A percentile compares a stretch with the other conserved stretches of the same genome.
These are phyloP conservation scores for Gastrodia elata DNA, from an alignment of 106 monocot genomes.

Conservation along the genomic window DNA sequence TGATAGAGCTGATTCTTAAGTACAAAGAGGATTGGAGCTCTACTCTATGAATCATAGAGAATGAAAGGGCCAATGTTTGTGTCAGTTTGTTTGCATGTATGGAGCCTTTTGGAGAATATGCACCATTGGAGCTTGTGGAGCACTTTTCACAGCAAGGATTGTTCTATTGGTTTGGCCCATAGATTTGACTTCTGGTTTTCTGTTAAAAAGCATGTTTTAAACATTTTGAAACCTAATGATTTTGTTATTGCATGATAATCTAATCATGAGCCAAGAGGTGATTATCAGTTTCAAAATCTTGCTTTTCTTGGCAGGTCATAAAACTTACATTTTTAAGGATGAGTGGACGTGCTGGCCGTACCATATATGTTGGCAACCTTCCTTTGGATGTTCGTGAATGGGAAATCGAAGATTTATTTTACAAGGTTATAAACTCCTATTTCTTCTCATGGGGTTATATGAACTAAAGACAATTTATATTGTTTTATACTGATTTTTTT, in stretches of 20 bases:
- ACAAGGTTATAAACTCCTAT: slow-evolving; percentile 47
- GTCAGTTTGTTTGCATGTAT: slow-evolving; percentile 33
- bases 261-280: not conserved
- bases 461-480: not conserved
- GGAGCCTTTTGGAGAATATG: slow-evolving; percentile 44
- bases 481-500: not conserved
- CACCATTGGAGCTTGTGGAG: slow-evolving; percentile 65
- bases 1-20: slow-evolving; percentile 29
- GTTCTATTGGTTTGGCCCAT: slow-evolving; percentile 50
- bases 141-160: slow-evolving; percentile 39
- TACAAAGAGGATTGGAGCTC: slow-evolving; percentile 35
- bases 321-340: slow-evolving; percentile 19
- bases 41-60: slow-evolving; percentile 26
- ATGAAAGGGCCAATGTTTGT: slow-evolving; percentile 33
- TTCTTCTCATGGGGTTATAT: slow-evolving; percentile 1
- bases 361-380: slow-evolving; percentile 87
- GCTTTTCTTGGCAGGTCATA: slow-evolving; percentile 13
- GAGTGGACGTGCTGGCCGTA: slow-evolving; percentile 53
- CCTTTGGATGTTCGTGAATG: slow-evolving; percentile 61
- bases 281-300: not conserved
- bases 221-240: not conserved
- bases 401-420: slow-evolving; percentile 79
- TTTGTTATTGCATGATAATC: not conserved
- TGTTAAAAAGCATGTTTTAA: slow-evolving; percentile 3
- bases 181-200: slow-evolving; percentile 21